Evolutionary conservation across 768 basidiomycete genomes (phyloP).

Genomic region (Lactifluus echinatus): DNA sequence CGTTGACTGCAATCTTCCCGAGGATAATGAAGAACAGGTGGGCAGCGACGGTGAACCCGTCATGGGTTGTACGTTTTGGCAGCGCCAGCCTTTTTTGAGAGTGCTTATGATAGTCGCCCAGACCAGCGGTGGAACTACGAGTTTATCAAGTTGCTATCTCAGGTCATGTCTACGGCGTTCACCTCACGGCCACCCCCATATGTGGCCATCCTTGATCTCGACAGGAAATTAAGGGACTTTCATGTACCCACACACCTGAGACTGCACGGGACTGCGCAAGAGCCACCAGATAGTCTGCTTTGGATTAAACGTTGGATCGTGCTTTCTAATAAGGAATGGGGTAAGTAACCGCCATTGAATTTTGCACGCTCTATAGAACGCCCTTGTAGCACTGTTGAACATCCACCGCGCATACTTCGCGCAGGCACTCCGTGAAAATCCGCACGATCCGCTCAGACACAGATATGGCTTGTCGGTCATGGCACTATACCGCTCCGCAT

Average conservation of each 20-base stretch:
- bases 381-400: conserved; percentile 43
- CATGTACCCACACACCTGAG: conserved; percentile 37
- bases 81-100: not conserved
- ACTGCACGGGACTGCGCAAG: conserved; percentile 27
- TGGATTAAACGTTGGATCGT: conserved; percentile 18
- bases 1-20: conserved; percentile 24
- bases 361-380: conserved; percentile 4
- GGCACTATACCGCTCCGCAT: conserved; percentile 64
- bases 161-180: conserved; percentile 27
- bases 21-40: conserved; percentile 9
- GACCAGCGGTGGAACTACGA: conserved; percentile 46
- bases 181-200: conserved; percentile 43
- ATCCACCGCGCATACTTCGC: conserved; percentile 63
- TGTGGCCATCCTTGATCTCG: conserved; percentile 44
- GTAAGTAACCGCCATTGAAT: conserved; percentile 21
- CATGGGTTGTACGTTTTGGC: conserved; percentile 12
- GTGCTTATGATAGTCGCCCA: conserved; percentile 20
- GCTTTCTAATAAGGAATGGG: conserved; percentile 25
- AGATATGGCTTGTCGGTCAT: conserved; percentile 61
- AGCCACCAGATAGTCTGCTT: not conserved
- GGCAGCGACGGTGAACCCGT: conserved; percentile 2
- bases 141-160: conserved; percentile 42
- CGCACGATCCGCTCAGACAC: conserved; percentile 49
- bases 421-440: conserved; percentile 53
- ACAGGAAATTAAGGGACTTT: conserved; percentile 54